These are phyloP conservation scores for Colletotrichum limetticola DNA, from an alignment of 2,329 filamentous ascomycete species.

Conservation along the genomic window DNA sequence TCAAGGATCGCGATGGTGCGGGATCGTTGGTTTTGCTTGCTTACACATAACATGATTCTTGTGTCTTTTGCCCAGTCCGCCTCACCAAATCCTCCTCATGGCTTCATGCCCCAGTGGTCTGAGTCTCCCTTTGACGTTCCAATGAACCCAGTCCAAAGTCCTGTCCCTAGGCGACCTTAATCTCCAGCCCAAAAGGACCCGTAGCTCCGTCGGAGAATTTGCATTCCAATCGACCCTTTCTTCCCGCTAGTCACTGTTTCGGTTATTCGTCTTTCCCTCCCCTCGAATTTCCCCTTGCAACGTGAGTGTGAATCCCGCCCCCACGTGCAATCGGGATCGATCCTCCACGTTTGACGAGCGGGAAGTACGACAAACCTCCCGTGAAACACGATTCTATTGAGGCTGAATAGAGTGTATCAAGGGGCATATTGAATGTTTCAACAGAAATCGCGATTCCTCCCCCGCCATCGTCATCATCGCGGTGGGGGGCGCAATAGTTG, in stretches of 20 bases:
- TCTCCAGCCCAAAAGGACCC: conserved; percentile 19
- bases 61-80: not conserved
- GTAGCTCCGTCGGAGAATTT: conserved; percentile 10
- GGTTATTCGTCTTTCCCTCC: not conserved
- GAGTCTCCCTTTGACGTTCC: conserved; percentile 30
- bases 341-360: not conserved
- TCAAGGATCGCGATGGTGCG: not conserved
- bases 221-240: conserved; percentile 22
- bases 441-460: not conserved
- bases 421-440: not conserved
- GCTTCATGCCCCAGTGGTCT: conserved; percentile 6
- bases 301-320: not conserved
- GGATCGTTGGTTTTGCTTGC: not conserved
- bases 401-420: not conserved
- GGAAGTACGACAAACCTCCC: not conserved
- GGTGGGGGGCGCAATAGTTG: not conserved
- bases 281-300: not conserved
- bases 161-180: conserved; percentile 17
- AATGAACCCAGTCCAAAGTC: not conserved
- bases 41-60: not conserved
- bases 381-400: not conserved
- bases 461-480: not conserved
- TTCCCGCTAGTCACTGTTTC: not conserved
- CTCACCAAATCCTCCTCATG: not conserved
- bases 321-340: not conserved